Base-by-base conservation (phyloP, 164 flowering plant species). In the Liquidambar formosana region DNA sequence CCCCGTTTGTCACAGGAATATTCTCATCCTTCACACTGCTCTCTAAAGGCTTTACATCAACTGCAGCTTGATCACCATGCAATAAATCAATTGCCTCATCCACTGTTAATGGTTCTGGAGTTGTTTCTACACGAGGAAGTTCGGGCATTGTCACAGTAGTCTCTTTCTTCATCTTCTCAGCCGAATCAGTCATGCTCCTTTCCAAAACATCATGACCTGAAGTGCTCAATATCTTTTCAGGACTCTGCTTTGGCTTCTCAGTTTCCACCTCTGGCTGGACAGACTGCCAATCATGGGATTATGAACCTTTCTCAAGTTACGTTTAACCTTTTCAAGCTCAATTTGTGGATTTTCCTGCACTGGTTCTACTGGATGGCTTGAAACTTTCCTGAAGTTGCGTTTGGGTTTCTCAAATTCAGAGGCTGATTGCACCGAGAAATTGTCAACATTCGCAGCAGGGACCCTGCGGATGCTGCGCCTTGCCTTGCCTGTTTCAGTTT, bases 271-370 rank as follows among this genome's bases (percentile, higher is more conserved):
- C 87, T 60, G 75, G 12, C 53, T 65, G 84, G 64, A 75, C 81
- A 67, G 83, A 27, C 63, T 77, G 54, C 80, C 86, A n/a, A 52
- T n/a, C 0, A 73, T 59, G 12, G 89, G 75, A 57, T 68, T 75
- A 48, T 88, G 82, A 73, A 90, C 86, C 75, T 88, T 90, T 69
- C 90, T 83, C 77, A 90, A 69, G 70, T 68, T 88, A 18, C 88
- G 89, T 64, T 90, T 87, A 11, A 86, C 89, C 79, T 88, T 88
- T 66, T 85, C 91, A 75, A 90, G 83, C 77, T 88, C 96, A 74
- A 27, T 80, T 66, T 84, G 87, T 44, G 89, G 88, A 80, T 85
- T 73, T 68, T 88, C 93, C 61, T 70, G 81, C 21, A 65, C 79
- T 44, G 86, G 59, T 33, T 86, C 91, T 57, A 57, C 73, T 16